Base-by-base conservation (phyloP, 495 filamentous ascomycete species). In the Pseudevernia furfuracea region DNA sequence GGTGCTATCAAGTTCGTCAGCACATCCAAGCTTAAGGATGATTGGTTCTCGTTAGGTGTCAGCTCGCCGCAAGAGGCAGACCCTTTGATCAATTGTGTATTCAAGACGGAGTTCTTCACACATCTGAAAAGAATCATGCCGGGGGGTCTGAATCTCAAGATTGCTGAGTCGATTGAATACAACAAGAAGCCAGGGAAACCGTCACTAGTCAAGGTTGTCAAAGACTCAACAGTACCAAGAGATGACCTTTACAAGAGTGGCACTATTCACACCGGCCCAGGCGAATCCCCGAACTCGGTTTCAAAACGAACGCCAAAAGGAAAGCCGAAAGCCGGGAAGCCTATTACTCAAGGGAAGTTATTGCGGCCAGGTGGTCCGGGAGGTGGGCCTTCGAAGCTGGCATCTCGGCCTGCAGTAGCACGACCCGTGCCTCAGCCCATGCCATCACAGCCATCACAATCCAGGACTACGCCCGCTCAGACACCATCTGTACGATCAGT, bases 161-260 rank as follows among this genome's bases (percentile, higher is more conserved):
- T 98, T 64, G 84, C 78, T 21, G 86, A 92, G 38, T 82, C 82
- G 76, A 92, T 99, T 71, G 91, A 97, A 72, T 99, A 94, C 74
- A 91, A 92, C 71, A 99, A 97, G 83, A 99, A 99, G 78, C 95
- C 95, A 5, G 91, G 91, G 41, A 99, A 99, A 79, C 81, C 89
- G 70, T 85, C 90, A 52, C 69, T 82, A 4, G 86, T 99, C 67
- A 97, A 97, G 80, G 89, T 86, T 3, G 71, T 96, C 65, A 96
- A 96, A 75, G 95, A 99, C 71, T 84, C 89, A 8, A 81, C 80
- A 17, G 79, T 85, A n/a, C 75, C 79, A 34, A 74, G 83, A 58
- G 84, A 87, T 48, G 95, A 97, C 71, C 80, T 85, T 68, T 99
- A 99, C 80, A 99, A 99, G 82, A 95, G 90, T 68, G 86, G 89